A percentile compares a stretch with the other conserved stretches of the same genome.
Evolutionary conservation across 225 moss, liverwort and hornwort species (phyloP).

Genomic region (Takakia lepidozioides): DNA sequence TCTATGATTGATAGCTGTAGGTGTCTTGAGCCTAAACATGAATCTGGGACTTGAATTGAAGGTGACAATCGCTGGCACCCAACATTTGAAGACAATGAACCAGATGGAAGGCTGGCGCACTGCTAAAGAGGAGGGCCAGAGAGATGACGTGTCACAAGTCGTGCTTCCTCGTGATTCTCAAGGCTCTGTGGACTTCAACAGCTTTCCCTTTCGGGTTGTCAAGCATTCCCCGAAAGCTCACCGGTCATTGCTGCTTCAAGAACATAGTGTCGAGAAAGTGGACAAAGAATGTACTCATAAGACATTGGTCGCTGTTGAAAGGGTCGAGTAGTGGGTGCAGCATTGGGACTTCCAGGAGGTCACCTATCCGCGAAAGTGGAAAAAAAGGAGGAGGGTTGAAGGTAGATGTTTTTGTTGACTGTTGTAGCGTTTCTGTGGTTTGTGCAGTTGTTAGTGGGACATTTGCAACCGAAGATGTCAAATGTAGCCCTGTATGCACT

Average conservation of each 20-base stretch:
- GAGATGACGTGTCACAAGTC: conserved; percentile 3
- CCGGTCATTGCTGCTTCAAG: too few relatives aligned
- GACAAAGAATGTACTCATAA: too few relatives aligned
- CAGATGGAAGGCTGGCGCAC: not conserved
- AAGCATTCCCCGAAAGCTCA: too few relatives aligned
- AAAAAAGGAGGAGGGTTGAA: too few relatives aligned
- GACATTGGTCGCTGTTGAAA: too few relatives aligned
- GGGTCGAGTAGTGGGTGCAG: too few relatives aligned
- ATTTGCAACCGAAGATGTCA: conserved; percentile 35
- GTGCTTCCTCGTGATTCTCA: conserved; percentile 9
- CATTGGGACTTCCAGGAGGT: too few relatives aligned
- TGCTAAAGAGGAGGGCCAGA: conserved; percentile 17
- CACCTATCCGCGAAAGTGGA: too few relatives aligned
- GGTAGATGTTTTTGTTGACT: conserved; percentile 1
- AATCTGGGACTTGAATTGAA: not conserved
- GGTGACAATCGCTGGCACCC: conserved; percentile 24
- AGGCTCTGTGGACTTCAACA: conserved; percentile 8
- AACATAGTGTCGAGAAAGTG: too few relatives aligned
- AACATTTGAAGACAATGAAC: conserved; percentile 3
- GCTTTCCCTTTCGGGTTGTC: conserved; percentile 18
- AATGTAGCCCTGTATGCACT: conserved; percentile 40
- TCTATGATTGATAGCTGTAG: too few relatives aligned
- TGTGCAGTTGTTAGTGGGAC: conserved; percentile 33
- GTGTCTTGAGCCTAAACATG: too few relatives aligned
- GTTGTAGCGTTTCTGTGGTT: conserved; percentile 1